Evolutionary conservation across 306 rosid species (phyloP), one percentile per base, ranked within the genome.

Genomic region (Cicer judaicum): DNA sequence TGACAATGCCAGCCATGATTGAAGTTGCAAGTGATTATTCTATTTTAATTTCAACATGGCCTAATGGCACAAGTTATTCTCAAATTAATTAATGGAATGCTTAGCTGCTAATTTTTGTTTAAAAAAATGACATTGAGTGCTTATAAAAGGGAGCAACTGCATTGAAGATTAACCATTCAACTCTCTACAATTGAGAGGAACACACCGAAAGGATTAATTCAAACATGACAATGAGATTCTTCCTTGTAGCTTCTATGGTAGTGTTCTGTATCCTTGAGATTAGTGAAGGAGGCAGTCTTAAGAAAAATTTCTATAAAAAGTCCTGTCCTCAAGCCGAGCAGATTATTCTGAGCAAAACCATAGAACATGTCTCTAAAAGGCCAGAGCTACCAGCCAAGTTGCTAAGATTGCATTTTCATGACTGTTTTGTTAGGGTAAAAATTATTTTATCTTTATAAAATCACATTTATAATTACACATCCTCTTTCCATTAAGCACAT

Each of bases 321-420:
- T 42, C 76, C 0, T 89, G 91, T 73, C 85, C 83, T 43, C 43
- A 46, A 21, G 93, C 84, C 0, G 93, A 89, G 78, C 9, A 77
- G 1, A 81, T 85, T 53, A 78, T 89, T 34, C 43, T 64, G 49
- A 63, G 39, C 11, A 69, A 66, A 24, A 82, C 74, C 10, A 67
- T 52, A 48, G 15, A 84, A 12, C 84, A 68, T 68, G 91, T 87
- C 47, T 66, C 72, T 10, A 42, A 40, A 18, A 82, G 80, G 12
- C 83, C 87, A 18, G 9, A 16, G 11, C 75, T 86, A 75, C 82
- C 89, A 1, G 88, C 91, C 50, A 79, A 74, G 79, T 79, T 89
- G 41, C 65, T 89, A 1, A 87, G 91, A 57, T 4, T 89, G 89
- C 90, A 89, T 68, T 89, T 89, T 77, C 91, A 89, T 60, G 91